Evolutionary conservation across 192 early-diverging fungal species (phyloP).

Genomic region (Rhizoclosmatium sp.): DNA sequence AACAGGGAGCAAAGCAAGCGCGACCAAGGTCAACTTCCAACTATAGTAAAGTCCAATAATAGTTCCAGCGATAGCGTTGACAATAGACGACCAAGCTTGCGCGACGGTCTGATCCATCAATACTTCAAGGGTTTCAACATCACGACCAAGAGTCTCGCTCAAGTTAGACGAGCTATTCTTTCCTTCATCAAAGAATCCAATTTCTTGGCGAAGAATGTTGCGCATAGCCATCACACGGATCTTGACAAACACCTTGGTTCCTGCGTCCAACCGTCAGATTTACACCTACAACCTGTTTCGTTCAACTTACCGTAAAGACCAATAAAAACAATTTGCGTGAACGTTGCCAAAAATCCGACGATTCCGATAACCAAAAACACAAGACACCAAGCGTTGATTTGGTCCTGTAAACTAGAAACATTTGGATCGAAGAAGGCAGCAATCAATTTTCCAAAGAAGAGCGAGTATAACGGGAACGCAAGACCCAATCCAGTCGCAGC

Average conservation of each 20-base stretch:
- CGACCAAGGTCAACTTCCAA: constrained; percentile 87
- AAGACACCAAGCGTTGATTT: constrained; percentile 62
- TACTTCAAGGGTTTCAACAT: constrained; percentile 53
- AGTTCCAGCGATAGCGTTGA: constrained; percentile 39
- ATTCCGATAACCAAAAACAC: constrained; percentile 68
- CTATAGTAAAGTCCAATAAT: constrained; percentile 61
- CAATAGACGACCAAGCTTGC: constrained; percentile 53
- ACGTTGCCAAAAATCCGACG: constrained; percentile 57
- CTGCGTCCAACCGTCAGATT: neutral
- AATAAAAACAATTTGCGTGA: constrained; percentile 60
- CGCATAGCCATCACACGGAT: constrained; percentile 72
- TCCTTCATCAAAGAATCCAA: constrained; percentile 82
- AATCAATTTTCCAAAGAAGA: constrained; percentile 56
- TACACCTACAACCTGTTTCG: constrained; percentile 40
- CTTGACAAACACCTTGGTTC: constrained; percentile 28
- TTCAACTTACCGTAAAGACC: constrained; percentile 70
- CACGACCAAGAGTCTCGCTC: constrained; percentile 52
- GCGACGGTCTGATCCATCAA: constrained; percentile 25
- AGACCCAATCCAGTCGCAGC: constrained; percentile 12
- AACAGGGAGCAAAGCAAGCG: constrained; percentile 50
- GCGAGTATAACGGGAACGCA: constrained; percentile 73
- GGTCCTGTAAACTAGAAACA: constrained; percentile 3
- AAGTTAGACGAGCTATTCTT: constrained; percentile 72
- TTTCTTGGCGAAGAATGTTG: constrained; percentile 83
- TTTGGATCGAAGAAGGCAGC: constrained; percentile 36